phyloP scores from a whole-genome alignment of 768 basidiomycete genomes.

The Calocybe cyanea region DNA sequence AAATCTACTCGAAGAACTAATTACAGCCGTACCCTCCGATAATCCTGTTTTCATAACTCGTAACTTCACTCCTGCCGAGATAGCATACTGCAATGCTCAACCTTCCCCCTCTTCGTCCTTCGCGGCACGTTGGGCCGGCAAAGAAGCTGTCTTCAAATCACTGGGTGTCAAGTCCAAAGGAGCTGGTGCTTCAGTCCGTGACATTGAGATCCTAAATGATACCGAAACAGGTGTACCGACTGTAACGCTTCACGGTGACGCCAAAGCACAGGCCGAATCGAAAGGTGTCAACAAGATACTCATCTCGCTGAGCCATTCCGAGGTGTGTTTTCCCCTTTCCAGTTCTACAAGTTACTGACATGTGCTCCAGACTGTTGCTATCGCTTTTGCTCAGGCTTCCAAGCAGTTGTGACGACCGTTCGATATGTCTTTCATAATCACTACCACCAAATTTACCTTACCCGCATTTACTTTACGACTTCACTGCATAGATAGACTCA shows the following conservation, averaged over 20 bases:
- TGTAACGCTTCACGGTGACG: constrained; percentile 77
- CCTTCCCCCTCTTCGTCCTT: constrained; percentile 87
- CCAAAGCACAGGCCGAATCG: constrained; percentile 62
- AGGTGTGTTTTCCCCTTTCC: constrained; percentile 43
- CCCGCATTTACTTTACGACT: no score
- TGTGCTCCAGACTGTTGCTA: constrained; percentile 63
- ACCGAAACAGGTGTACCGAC: constrained; percentile 69
- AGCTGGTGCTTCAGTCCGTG: constrained; percentile 92
- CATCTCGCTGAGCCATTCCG: constrained; percentile 90
- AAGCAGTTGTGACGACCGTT: no score
- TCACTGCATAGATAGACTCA: no score
- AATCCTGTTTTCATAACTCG: constrained; percentile 84
- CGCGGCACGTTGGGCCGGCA: constrained; percentile 95
- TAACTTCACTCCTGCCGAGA: constrained; percentile 92
- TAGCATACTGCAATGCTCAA: constrained; percentile 81
- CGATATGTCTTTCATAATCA: no score
- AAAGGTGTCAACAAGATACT: constrained; percentile 74
- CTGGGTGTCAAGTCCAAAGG: constrained; percentile 88
- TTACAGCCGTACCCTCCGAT: constrained; percentile 85
- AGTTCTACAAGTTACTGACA: constrained; percentile 10
- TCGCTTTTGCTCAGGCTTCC: constrained; percentile 82
- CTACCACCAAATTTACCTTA: no score
- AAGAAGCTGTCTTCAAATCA: constrained; percentile 97
- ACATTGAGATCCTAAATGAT: constrained; percentile 91
- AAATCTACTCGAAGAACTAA: constrained; percentile 57